These are phyloP conservation scores for Seminavis robusta DNA, from an alignment of 108 stramenopile species.

Conservation along the genomic window DNA sequence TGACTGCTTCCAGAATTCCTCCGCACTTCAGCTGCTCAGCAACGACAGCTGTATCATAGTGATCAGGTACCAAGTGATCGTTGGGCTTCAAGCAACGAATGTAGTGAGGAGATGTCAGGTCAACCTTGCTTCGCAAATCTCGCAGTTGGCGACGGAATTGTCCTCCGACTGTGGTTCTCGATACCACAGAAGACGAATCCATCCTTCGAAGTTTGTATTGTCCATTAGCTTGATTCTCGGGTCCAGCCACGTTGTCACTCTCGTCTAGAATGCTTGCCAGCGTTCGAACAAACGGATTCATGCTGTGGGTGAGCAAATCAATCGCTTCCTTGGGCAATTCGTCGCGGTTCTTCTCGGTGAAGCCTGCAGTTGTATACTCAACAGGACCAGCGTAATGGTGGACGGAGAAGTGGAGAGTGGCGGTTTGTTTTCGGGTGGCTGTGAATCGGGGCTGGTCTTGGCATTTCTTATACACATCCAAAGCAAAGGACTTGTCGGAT, in stretches of 20 bases:
- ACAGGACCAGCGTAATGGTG: conserved; percentile 89
- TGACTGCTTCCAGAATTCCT: conserved; percentile 90
- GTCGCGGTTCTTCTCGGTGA: conserved; percentile 92
- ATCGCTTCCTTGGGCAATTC: conserved; percentile 83
- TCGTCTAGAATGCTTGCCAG: conserved; percentile 42
- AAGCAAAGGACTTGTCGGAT: conserved; percentile 63
- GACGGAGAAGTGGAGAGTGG: conserved; percentile 58
- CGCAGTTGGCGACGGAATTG: conserved; percentile 70
- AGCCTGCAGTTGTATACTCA: conserved; percentile 78
- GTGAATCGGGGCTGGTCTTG: conserved; percentile 51
- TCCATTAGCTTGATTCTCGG: background rate
- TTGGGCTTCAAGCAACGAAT: conserved; percentile 93
- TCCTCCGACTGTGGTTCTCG: conserved; percentile 62
- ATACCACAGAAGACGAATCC: conserved; percentile 48
- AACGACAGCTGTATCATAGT: conserved; percentile 76
- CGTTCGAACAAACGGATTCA: conserved; percentile 37
- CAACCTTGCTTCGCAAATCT: conserved; percentile 64
- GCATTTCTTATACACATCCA: conserved; percentile 58
- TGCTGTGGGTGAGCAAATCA: conserved; percentile 50
- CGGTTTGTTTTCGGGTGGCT: conserved; percentile 57
- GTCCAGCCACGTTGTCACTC: background rate
- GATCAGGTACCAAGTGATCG: conserved; percentile 70
- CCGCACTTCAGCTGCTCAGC: conserved; percentile 88
- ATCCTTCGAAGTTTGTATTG: conserved; percentile 13
- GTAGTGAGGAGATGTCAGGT: conserved; percentile 80